Percentiles rank a stretch among this genome's conserved stretches.
Conservation (phyloP, 345 rosid species). For the Salix caprea region DNA sequence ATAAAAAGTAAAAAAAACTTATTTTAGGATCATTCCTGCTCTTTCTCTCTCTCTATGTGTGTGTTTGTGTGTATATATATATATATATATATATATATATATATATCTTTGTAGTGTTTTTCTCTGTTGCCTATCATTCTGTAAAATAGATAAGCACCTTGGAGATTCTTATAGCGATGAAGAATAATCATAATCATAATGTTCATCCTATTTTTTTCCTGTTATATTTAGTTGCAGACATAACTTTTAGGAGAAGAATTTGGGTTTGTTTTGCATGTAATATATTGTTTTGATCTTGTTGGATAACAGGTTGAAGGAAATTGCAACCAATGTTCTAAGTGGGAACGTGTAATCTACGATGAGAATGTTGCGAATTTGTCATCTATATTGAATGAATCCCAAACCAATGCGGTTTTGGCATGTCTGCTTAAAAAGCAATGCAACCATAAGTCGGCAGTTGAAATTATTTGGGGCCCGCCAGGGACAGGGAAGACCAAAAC, state of each 20-base stretch:
- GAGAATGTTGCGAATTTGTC: background rate
- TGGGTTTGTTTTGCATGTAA: background rate
- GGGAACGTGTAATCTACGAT: background rate
- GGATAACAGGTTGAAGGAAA: constrained; percentile 27
- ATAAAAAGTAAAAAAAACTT: background rate
- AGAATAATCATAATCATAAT: background rate
- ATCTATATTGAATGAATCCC: constrained; percentile 32
- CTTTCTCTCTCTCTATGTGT: too few species aligned
- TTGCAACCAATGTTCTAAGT: constrained; percentile 12
- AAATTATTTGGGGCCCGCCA: constrained; percentile 53
- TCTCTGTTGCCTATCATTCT: too few species aligned
- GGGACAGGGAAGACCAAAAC: constrained; percentile 61
- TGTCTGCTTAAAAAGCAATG: constrained; percentile 25
- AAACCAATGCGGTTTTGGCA: constrained; percentile 19
- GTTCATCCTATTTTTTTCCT: background rate
- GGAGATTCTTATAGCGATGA: background rate
- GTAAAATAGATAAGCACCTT: background rate
- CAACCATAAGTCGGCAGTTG: constrained; percentile 27
- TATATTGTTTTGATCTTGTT: background rate
- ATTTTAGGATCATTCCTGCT: too few species aligned
- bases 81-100: too few species aligned
- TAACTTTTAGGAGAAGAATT: background rate
- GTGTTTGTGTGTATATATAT: too few species aligned
- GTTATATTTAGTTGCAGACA: background rate
- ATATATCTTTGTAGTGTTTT: too few species aligned